These are phyloP conservation scores for Wallacemonas sp. DNA, from an alignment of 208 protist genomes.

Conservation along the genomic window DNA sequence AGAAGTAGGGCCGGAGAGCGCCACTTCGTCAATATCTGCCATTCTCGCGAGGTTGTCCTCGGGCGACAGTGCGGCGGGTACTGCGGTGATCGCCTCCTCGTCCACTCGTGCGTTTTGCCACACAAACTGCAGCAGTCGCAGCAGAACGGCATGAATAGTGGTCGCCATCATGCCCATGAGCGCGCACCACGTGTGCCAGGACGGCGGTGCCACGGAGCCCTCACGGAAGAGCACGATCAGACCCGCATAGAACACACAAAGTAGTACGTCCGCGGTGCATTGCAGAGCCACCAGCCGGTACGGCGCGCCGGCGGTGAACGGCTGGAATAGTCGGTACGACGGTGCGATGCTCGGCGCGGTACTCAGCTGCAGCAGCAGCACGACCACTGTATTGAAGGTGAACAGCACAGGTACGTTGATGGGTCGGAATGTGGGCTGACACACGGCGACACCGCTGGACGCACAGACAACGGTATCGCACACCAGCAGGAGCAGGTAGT, in stretches of 20 bases:
- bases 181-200: constrained; percentile 52
- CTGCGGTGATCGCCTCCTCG: neutral
- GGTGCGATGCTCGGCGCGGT: constrained; percentile 14
- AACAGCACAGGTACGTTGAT: constrained; percentile 24
- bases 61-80: neutral
- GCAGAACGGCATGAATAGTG: constrained; percentile 41
- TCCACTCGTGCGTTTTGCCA: neutral
- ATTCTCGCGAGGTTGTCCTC: neutral
- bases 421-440: constrained; percentile 25
- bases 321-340: constrained; percentile 49
- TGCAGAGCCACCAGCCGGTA: constrained; percentile 38
- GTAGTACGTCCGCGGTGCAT: constrained; percentile 39
- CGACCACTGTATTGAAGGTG: constrained; percentile 24
- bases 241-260: constrained; percentile 24
- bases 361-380: constrained; percentile 6
- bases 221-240: constrained; percentile 34
- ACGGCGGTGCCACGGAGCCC: constrained; percentile 21
- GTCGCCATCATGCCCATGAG: constrained; percentile 48
- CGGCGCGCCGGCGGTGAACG: constrained; percentile 19
- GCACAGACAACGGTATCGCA: constrained; percentile 32
- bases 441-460: constrained; percentile 40
- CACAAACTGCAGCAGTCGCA: constrained; percentile 30
- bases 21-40: neutral
- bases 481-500: constrained; percentile 34
- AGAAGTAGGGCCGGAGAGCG: neutral